phyloP scores from a whole-genome alignment of 257 asterid genomes.

The Solanum bulbocastanum region DNA sequence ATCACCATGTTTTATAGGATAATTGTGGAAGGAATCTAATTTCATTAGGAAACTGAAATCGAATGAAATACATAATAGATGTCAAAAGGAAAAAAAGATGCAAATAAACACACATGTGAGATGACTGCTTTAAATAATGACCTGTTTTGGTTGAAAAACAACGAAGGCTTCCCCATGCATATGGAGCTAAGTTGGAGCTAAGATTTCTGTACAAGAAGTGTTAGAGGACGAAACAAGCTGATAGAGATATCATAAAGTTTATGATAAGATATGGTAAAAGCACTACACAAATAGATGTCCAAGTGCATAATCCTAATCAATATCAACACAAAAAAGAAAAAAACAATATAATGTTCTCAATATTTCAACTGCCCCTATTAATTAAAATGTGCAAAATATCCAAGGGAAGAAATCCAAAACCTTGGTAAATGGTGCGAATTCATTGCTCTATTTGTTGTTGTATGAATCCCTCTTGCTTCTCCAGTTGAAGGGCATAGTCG shows the following conservation, averaged over 20 bases:
- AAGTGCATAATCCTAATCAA: neutral
- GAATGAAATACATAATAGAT: neutral
- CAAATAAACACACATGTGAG: neutral
- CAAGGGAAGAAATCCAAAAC: neutral
- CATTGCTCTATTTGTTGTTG: neutral
- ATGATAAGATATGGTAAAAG: neutral
- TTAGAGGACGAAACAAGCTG: neutral
- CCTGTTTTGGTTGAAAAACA: neutral
- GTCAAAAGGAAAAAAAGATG: neutral
- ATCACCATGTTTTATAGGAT: neutral
- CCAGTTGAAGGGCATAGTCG: neutral
- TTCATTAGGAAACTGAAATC: neutral
- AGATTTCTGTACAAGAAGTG: neutral
- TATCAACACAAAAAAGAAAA: neutral
- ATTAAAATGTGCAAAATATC: neutral
- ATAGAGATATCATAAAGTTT: neutral
- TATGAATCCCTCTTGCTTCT: neutral
- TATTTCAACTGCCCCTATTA: neutral
- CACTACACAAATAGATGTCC: neutral
- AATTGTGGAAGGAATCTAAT: neutral
- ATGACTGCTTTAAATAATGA: neutral
- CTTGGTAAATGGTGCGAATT: neutral
- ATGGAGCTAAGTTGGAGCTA: neutral
- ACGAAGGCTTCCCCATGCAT: neutral
- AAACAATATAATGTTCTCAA: neutral